Evolutionary conservation across 768 basidiomycete species (phyloP).

Genomic region (Lactarius sanguifluus): DNA sequence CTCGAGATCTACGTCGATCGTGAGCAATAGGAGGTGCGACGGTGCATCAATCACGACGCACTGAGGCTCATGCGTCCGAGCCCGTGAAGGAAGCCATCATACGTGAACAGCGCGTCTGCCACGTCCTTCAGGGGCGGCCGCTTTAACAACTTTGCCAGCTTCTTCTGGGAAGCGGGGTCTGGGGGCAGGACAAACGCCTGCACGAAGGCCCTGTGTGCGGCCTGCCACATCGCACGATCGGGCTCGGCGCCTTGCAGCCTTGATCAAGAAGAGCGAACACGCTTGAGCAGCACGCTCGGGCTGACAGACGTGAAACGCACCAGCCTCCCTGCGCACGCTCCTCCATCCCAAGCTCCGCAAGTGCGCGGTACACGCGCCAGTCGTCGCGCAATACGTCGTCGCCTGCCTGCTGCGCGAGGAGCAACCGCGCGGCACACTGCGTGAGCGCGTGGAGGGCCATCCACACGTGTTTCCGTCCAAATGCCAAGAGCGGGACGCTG

Average conservation of each 20-base stretch:
- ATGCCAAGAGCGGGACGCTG: conserved; percentile 56
- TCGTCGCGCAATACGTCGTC: conserved; percentile 46
- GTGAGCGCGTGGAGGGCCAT: conserved; percentile 74
- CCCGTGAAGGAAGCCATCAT: conserved; percentile 70
- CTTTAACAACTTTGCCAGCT: conserved; percentile 57
- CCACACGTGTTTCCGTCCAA: conserved; percentile 62
- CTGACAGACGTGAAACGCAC: conserved; percentile 36
- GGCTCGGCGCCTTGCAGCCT: conserved; percentile 49
- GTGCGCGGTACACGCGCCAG: conserved; percentile 53
- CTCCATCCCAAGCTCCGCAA: conserved; percentile 79
- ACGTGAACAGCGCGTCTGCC: conserved; percentile 63
- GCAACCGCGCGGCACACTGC: conserved; percentile 61
- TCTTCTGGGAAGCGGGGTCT: conserved; percentile 51
- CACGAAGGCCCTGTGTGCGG: conserved; percentile 56
- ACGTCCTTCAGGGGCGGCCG: conserved; percentile 48
- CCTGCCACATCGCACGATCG: conserved; percentile 66
- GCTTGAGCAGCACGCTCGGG: conserved; percentile 14
- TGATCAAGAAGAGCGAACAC: background rate
- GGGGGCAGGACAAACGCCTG: conserved; percentile 64
- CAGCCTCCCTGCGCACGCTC: conserved; percentile 51
- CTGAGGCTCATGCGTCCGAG: conserved; percentile 81
- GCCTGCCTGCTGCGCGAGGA: conserved; percentile 54
- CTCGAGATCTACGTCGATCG: conserved; percentile 59
- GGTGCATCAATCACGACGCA: conserved; percentile 42
- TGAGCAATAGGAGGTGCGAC: background rate